Percentiles rank a stretch among this genome's conserved stretches.
phyloP scores from a whole-genome alignment of 768 basidiomycete species.

The Boletus fagicola region DNA sequence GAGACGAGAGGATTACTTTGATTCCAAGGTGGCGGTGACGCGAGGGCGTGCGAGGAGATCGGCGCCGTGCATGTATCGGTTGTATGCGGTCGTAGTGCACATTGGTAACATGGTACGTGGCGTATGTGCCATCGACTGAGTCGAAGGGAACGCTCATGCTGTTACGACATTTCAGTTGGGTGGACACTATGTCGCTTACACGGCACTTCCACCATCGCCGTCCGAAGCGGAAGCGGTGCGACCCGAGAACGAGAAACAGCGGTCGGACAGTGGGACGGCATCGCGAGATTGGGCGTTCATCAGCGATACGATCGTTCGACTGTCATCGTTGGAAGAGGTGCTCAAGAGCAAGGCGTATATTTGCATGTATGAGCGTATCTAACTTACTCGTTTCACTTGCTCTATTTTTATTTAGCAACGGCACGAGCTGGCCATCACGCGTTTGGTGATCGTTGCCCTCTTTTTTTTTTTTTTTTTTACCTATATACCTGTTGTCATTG shows the following conservation, averaged over 20 bases:
- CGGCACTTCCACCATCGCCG: slow-evolving; percentile 56
- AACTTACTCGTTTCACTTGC: slow-evolving; percentile 15
- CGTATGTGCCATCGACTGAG: background rate
- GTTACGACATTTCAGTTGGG: slow-evolving; percentile 54
- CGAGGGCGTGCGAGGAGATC: slow-evolving; percentile 27
- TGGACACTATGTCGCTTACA: slow-evolving; percentile 88
- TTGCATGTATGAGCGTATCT: slow-evolving; percentile 86
- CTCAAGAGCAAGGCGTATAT: slow-evolving; percentile 90
- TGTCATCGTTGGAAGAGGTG: slow-evolving; percentile 83
- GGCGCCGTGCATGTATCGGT: slow-evolving; percentile 55
- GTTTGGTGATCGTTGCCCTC: background rate
- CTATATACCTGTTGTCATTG: background rate
- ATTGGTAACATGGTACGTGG: slow-evolving; percentile 79
- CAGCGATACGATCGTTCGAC: slow-evolving; percentile 83
- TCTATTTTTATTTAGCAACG: background rate
- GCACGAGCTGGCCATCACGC: background rate
- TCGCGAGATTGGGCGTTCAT: slow-evolving; percentile 84
- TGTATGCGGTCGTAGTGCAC: slow-evolving; percentile 84
- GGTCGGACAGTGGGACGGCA: slow-evolving; percentile 1
- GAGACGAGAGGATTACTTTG: slow-evolving; percentile 64
- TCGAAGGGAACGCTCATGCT: background rate
- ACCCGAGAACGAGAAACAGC: slow-evolving; percentile 11
- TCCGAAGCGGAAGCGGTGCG: slow-evolving; percentile 9
- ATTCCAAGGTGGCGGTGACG: slow-evolving; percentile 34
- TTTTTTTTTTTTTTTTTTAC: background rate